These are phyloP conservation scores for Plasmodium knowlesi DNA, from an alignment of 169 alveolate species.

Conservation along the genomic window DNA sequence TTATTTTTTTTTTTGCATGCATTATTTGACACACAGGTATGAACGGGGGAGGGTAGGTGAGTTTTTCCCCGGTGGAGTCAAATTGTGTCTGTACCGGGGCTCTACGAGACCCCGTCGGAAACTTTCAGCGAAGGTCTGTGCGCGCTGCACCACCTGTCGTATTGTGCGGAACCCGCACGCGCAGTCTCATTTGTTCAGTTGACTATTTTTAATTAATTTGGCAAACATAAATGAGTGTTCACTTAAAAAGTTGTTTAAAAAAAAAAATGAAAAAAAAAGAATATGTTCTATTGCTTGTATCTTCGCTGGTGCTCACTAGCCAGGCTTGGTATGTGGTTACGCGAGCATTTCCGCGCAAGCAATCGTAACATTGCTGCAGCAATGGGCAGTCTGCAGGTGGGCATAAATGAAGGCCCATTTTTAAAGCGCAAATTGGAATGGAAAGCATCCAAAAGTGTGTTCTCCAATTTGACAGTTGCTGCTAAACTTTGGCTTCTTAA, in stretches of 20 bases:
- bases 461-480: neutral
- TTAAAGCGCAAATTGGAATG: neutral
- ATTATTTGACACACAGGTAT: neutral
- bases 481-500: neutral
- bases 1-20: neutral
- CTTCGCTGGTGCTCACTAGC: neutral
- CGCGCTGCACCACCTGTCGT: neutral
- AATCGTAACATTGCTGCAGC: neutral
- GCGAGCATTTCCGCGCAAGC: neutral
- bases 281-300: neutral
- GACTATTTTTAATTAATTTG: neutral
- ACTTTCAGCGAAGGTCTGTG: neutral
- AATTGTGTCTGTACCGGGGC: neutral
- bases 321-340: neutral
- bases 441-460: neutral
- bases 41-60: neutral
- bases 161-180: neutral
- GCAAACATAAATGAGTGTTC: conserved; percentile 1
- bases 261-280: neutral
- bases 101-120: neutral
- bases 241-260: neutral
- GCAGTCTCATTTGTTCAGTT: neutral
- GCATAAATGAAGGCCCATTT: neutral
- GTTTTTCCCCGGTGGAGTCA: neutral
- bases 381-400: neutral